A percentile compares a stretch with the other conserved stretches of the same genome.
These are phyloP conservation scores for Cyberlindnera americana DNA, from an alignment of 805 yeast genomes.

Conservation along the genomic window DNA sequence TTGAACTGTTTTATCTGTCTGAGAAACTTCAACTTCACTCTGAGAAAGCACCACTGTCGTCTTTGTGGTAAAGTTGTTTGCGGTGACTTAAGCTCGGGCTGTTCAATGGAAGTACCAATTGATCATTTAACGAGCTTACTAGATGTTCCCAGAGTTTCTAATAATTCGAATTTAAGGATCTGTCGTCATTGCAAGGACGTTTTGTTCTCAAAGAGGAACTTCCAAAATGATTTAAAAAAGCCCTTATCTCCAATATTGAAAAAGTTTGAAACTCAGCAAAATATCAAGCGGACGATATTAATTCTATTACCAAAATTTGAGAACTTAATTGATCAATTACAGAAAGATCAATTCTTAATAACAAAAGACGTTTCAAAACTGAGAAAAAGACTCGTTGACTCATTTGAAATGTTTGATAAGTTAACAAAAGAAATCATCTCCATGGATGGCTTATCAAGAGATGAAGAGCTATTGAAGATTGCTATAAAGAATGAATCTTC, in stretches of 20 bases:
- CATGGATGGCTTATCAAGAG: slow-evolving; percentile 31
- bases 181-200: slow-evolving; percentile 68
- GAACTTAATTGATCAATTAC: slow-evolving; percentile 32
- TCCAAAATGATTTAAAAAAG: slow-evolving; percentile 35
- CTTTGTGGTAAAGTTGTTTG: slow-evolving; percentile 84
- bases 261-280: slow-evolving; percentile 40
- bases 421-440: slow-evolving; percentile 42
- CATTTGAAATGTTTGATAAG: slow-evolving; percentile 49
- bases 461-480: slow-evolving; percentile 45
- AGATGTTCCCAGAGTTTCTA: slow-evolving; percentile 23
- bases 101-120: slow-evolving; percentile 72
- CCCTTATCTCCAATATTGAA: slow-evolving; percentile 36
- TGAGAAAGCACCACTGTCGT: slow-evolving; percentile 88
- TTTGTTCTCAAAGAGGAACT: slow-evolving; percentile 54
- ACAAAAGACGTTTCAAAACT: slow-evolving; percentile 36
- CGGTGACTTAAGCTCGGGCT: slow-evolving; percentile 55
- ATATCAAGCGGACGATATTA: slow-evolving; percentile 36
- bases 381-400: slow-evolving; percentile 43
- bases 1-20: slow-evolving; percentile 63
- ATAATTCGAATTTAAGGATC: slow-evolving; percentile 44
- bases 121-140: slow-evolving; percentile 19
- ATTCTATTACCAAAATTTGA: slow-evolving; percentile 43
- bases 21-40: slow-evolving; percentile 48
- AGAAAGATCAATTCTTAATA: slow-evolving; percentile 31
- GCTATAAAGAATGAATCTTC: slow-evolving; percentile 58